A percentile compares a stretch with the other conserved stretches of the same genome.
These are phyloP conservation scores for Termitomyces sp. DNA, from an alignment of 768 basidiomycete genomes.

Conservation along the genomic window DNA sequence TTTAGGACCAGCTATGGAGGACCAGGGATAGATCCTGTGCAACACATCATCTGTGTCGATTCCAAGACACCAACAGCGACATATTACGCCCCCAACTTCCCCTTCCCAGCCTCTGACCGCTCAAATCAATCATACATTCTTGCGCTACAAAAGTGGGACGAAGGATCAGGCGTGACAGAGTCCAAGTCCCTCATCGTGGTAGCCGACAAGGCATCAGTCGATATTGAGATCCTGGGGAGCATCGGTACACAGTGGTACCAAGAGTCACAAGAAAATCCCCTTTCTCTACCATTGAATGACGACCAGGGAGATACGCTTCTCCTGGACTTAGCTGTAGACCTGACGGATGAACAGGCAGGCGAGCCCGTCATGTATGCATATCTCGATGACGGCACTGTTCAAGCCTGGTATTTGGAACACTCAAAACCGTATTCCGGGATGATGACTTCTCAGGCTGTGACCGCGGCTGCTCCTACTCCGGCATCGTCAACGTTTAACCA, in stretches of 20 bases:
- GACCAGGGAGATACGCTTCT: slow-evolving; percentile 67
- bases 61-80: slow-evolving; percentile 31
- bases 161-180: slow-evolving; percentile 28
- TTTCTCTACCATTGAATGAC: slow-evolving; percentile 63
- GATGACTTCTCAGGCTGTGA: slow-evolving; percentile 19
- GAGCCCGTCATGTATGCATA: slow-evolving; percentile 68
- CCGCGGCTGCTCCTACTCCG: slow-evolving; percentile 4
- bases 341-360: slow-evolving; percentile 40
- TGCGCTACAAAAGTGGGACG: slow-evolving; percentile 42
- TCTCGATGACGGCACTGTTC: slow-evolving; percentile 71
- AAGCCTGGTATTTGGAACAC: slow-evolving; percentile 68
- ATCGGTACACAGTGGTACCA: slow-evolving; percentile 39
- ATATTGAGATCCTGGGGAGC: slow-evolving; percentile 41
- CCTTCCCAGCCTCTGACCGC: slow-evolving; percentile 36
- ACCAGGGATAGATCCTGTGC: slow-evolving; percentile 25
- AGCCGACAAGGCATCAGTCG: slow-evolving; percentile 40
- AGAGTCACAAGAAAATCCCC: slow-evolving; percentile 43
- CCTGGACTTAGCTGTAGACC: slow-evolving; percentile 57
- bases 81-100: slow-evolving; percentile 33
- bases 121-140: slow-evolving; percentile 29
- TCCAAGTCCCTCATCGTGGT: slow-evolving; percentile 36
- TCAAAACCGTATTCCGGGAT: slow-evolving; percentile 55
- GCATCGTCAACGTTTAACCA: slow-evolving; percentile 15
- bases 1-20: slow-evolving; percentile 63
- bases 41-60: slow-evolving; percentile 41